These are phyloP conservation scores for Wickerhamiella vanderwaltii DNA, from an alignment of 805 yeast species.

Conservation along the genomic window DNA sequence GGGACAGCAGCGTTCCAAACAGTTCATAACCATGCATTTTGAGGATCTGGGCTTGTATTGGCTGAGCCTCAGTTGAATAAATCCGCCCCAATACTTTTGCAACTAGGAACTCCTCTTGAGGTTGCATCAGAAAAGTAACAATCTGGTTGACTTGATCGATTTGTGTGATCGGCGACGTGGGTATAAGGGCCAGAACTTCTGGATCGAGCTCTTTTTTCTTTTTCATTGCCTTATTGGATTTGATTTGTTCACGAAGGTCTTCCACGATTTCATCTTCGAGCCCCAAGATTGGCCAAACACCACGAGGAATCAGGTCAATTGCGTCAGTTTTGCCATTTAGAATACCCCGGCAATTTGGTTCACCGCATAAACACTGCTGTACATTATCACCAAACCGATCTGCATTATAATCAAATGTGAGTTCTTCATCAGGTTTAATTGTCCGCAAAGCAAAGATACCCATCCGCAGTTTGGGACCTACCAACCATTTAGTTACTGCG, in stretches of 20 bases:
- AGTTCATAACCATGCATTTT: slow-evolving; percentile 81
- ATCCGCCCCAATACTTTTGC: slow-evolving; percentile 58
- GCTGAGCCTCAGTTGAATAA: slow-evolving; percentile 38
- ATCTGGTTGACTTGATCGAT: slow-evolving; percentile 60
- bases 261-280: slow-evolving; percentile 52
- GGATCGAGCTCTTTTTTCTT: slow-evolving; percentile 38
- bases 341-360: slow-evolving; percentile 79
- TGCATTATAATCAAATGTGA: slow-evolving; percentile 86
- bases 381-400: slow-evolving; percentile 93
- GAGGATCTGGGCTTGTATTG: slow-evolving; percentile 47
- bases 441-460: slow-evolving; percentile 81
- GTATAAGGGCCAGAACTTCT: slow-evolving; percentile 40
- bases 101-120: slow-evolving; percentile 54
- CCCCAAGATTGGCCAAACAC: slow-evolving; percentile 75
- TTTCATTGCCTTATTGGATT: slow-evolving; percentile 21
- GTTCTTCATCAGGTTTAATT: slow-evolving; percentile 70
- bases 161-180: slow-evolving; percentile 36
- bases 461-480: slow-evolving; percentile 79
- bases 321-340: slow-evolving; percentile 97
- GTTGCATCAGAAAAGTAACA: slow-evolving; percentile 69
- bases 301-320: slow-evolving; percentile 79
- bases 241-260: slow-evolving; percentile 27
- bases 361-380: slow-evolving; percentile 91
- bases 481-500: slow-evolving; percentile 94
- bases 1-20: slow-evolving; percentile 44